Evolutionary conservation across 1,139 yeast genomes (phyloP).

Genomic region (Taphrina sp.): DNA sequence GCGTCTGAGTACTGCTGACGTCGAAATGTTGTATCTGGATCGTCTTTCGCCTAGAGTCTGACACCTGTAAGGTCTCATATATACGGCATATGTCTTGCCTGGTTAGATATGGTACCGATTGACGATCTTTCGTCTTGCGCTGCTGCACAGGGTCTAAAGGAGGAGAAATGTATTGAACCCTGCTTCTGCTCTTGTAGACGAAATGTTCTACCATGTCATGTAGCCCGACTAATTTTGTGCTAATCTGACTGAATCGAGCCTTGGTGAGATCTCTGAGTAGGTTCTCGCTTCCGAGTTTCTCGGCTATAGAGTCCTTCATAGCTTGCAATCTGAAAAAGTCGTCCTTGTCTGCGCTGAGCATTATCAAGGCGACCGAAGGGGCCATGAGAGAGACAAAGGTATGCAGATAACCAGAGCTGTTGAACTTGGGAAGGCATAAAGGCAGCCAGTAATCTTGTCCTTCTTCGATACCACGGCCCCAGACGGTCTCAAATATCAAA

Average conservation of each 20-base stretch:
- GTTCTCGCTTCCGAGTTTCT: conserved; percentile 45
- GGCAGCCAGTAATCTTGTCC: conserved; percentile 86
- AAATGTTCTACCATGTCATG: conserved; percentile 75
- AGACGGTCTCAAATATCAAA: conserved; percentile 60
- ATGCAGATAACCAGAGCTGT: conserved; percentile 80
- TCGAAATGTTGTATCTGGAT: conserved; percentile 9
- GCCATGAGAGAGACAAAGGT: conserved; percentile 67
- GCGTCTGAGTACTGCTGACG: background rate
- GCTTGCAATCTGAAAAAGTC: conserved; percentile 72
- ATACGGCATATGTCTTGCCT: background rate
- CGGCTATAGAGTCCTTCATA: conserved; percentile 56
- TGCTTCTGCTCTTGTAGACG: conserved; percentile 65
- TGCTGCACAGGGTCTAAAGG: conserved; percentile 43
- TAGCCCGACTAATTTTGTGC: conserved; percentile 53
- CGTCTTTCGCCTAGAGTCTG: conserved; percentile 1
- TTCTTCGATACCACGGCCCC: conserved; percentile 53
- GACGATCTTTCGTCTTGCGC: too few species aligned
- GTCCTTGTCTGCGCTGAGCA: conserved; percentile 79
- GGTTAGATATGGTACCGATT: conserved; percentile 19
- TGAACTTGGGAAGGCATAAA: conserved; percentile 85
- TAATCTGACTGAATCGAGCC: conserved; percentile 47
- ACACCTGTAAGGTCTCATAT: conserved; percentile 2
- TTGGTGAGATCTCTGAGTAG: conserved; percentile 45
- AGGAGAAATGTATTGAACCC: conserved; percentile 60
- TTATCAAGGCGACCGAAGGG: conserved; percentile 58